Evolutionary conservation across 768 basidiomycete species (phyloP).

Genomic region (Suillus placidus): DNA sequence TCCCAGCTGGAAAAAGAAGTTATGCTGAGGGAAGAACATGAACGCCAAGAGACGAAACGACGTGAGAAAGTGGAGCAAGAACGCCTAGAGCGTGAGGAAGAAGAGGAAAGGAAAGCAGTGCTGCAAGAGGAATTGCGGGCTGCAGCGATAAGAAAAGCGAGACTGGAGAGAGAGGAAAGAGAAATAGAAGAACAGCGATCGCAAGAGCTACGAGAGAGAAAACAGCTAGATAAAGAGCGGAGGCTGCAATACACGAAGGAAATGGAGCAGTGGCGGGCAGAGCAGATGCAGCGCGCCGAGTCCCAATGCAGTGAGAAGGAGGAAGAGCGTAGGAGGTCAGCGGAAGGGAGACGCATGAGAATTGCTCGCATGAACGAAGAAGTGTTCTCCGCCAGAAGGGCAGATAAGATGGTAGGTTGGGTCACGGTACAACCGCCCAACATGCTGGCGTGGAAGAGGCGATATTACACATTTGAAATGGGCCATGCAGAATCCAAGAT

Average conservation of each 20-base stretch:
- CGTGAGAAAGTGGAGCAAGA: slow-evolving; percentile 17
- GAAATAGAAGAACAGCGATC: slow-evolving; percentile 50
- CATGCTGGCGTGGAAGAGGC: slow-evolving; percentile 60
- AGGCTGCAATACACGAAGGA: slow-evolving; percentile 52
- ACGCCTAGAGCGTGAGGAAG: slow-evolving; percentile 42
- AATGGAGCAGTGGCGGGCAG: slow-evolving; percentile 54
- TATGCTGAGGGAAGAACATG: slow-evolving; percentile 47
- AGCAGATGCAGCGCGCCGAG: slow-evolving; percentile 48
- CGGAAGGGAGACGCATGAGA: slow-evolving; percentile 41
- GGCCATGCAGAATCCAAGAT: slow-evolving; percentile 38
- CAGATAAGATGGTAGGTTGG: slow-evolving; percentile 54
- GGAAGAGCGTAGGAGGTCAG: slow-evolving; percentile 43
- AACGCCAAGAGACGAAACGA: slow-evolving; percentile 43
- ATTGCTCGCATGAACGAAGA: slow-evolving; percentile 49
- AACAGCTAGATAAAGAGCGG: slow-evolving; percentile 47
- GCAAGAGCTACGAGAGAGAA: slow-evolving; percentile 50
- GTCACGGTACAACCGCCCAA: slow-evolving; percentile 61
- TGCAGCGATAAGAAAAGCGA: slow-evolving; percentile 35
- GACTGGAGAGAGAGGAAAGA: slow-evolving; percentile 42
- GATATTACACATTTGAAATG: slow-evolving; percentile 59
- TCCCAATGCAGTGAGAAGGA: slow-evolving; percentile 48
- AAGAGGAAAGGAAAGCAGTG: slow-evolving; percentile 41
- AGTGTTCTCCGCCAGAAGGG: slow-evolving; percentile 44
- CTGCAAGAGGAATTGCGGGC: slow-evolving; percentile 48
- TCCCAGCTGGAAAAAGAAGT: slow-evolving; percentile 43